phyloP scores from a whole-genome alignment of 2,329 filamentous ascomycete genomes.

The Clonostachys sp. region DNA sequence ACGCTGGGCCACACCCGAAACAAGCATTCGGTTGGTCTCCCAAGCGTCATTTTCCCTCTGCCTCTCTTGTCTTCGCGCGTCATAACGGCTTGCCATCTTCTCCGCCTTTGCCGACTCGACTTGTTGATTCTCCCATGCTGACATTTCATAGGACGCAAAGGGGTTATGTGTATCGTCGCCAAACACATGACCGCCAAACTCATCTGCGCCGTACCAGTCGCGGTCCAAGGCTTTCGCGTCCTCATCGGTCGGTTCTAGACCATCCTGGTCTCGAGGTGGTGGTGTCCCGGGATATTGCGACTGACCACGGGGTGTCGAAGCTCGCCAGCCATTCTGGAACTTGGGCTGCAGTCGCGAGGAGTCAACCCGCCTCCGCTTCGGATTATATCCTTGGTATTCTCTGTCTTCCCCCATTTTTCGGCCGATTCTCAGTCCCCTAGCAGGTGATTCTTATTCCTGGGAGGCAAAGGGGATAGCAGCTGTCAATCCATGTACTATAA shows the following conservation, averaged over 20 bases:
- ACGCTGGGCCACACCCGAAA: slow-evolving; percentile 89
- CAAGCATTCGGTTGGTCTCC: slow-evolving; percentile 98
- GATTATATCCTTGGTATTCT: slow-evolving; percentile 30
- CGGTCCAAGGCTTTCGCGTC: slow-evolving; percentile 76
- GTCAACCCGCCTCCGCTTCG: slow-evolving; percentile 31
- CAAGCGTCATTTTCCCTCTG: slow-evolving; percentile 95
- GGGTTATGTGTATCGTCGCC: slow-evolving; percentile 93
- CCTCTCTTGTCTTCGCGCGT: slow-evolving; percentile 72
- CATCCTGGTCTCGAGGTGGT: slow-evolving; percentile 29
- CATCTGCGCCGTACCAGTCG: slow-evolving; percentile 90
- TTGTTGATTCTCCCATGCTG: slow-evolving; percentile 69
- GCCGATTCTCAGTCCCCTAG: not conserved
- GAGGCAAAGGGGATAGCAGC: not conserved
- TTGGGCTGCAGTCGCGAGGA: slow-evolving; percentile 16
- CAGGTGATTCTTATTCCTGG: not conserved
- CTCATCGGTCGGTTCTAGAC: slow-evolving; percentile 59
- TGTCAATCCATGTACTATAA: not conserved
- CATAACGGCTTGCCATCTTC: slow-evolving; percentile 70
- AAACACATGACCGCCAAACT: slow-evolving; percentile 75
- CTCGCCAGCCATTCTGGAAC: slow-evolving; percentile 23
- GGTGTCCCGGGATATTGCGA: slow-evolving; percentile 36
- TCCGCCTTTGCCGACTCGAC: slow-evolving; percentile 75
- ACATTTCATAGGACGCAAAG: slow-evolving; percentile 72
- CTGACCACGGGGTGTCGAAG: slow-evolving; percentile 24
- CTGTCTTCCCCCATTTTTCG: slow-evolving; percentile 24